Conservation (phyloP, 2,329 filamentous ascomycete species). For the Chalaropsis thielavioides region DNA sequence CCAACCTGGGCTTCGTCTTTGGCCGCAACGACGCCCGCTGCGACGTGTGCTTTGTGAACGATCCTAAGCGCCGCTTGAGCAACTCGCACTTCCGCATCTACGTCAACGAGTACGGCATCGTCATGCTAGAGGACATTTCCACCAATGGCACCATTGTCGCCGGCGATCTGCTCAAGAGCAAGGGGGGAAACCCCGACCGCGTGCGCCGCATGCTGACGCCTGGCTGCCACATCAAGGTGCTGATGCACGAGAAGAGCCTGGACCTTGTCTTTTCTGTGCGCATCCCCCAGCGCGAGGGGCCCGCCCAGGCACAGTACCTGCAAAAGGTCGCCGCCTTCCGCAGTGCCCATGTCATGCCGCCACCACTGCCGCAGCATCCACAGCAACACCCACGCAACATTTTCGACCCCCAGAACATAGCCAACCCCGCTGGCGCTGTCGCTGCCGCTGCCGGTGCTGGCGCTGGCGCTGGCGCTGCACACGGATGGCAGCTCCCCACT, state of each 20-base stretch:
- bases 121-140: conserved; percentile 88
- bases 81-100: conserved; percentile 95
- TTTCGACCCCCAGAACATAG: background rate
- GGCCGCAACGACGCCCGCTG: conserved; percentile 59
- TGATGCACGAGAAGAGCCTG: conserved; percentile 34
- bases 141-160: conserved; percentile 95
- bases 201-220: conserved; percentile 50
- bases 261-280: conserved; percentile 75
- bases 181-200: conserved; percentile 25
- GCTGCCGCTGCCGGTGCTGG: background rate
- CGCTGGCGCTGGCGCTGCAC: too few relatives aligned
- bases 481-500: background rate
- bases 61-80: conserved; percentile 61
- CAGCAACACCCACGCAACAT: conserved; percentile 3
- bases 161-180: conserved; percentile 43
- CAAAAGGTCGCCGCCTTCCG: conserved; percentile 54
- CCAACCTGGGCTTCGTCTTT: conserved; percentile 64
- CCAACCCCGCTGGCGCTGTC: background rate
- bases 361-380: conserved; percentile 7
- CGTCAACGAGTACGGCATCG: conserved; percentile 66
- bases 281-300: conserved; percentile 60
- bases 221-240: conserved; percentile 59
- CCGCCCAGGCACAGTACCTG: conserved; percentile 49
- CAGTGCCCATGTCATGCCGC: conserved; percentile 20
- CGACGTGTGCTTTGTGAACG: conserved; percentile 55